These are phyloP conservation scores for Periconia macrospinosa DNA, from an alignment of 2,329 filamentous ascomycete genomes.

Conservation along the genomic window DNA sequence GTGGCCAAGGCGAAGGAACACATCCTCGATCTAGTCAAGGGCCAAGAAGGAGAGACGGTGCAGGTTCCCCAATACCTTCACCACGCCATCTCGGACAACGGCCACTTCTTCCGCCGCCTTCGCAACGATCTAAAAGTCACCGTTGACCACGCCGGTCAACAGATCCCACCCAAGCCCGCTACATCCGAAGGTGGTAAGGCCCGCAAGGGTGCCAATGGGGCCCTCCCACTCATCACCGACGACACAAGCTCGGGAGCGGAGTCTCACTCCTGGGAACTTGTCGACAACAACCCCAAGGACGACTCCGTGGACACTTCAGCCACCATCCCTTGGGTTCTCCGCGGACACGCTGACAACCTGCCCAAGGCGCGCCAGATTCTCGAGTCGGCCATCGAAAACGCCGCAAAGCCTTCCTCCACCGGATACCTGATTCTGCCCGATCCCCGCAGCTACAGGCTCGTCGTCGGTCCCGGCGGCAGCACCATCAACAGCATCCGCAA, in stretches of 20 bases:
- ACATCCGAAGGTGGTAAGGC: slow-evolving; percentile 49
- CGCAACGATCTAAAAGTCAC: slow-evolving; percentile 85
- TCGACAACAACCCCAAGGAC: slow-evolving; percentile 61
- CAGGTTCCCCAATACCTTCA: slow-evolving; percentile 81
- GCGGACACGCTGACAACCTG: slow-evolving; percentile 75
- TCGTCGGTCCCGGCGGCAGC: slow-evolving; percentile 85
- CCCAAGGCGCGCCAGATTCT: slow-evolving; percentile 79
- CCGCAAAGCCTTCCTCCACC: slow-evolving; percentile 68
- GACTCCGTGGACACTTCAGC: slow-evolving; percentile 55
- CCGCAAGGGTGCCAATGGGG: slow-evolving; percentile 59
- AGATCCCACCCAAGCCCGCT: slow-evolving; percentile 70
- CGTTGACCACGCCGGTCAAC: slow-evolving; percentile 84
- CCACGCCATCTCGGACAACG: slow-evolving; percentile 83
- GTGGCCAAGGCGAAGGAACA: slow-evolving; percentile 87
- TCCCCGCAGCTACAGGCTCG: slow-evolving; percentile 80
- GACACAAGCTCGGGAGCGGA: slow-evolving; percentile 59
- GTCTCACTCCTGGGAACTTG: slow-evolving; percentile 82
- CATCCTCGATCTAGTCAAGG: slow-evolving; percentile 76
- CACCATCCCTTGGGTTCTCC: slow-evolving; percentile 87
- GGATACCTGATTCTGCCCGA: slow-evolving; percentile 91
- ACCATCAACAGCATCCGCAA: slow-evolving; percentile 93
- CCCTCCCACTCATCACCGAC: slow-evolving; percentile 91
- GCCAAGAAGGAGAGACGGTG: slow-evolving; percentile 86
- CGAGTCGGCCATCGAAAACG: slow-evolving; percentile 71
- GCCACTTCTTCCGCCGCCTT: slow-evolving; percentile 89